Conservation (phyloP, 495 filamentous ascomycete species). For the Podospora sp. region DNA sequence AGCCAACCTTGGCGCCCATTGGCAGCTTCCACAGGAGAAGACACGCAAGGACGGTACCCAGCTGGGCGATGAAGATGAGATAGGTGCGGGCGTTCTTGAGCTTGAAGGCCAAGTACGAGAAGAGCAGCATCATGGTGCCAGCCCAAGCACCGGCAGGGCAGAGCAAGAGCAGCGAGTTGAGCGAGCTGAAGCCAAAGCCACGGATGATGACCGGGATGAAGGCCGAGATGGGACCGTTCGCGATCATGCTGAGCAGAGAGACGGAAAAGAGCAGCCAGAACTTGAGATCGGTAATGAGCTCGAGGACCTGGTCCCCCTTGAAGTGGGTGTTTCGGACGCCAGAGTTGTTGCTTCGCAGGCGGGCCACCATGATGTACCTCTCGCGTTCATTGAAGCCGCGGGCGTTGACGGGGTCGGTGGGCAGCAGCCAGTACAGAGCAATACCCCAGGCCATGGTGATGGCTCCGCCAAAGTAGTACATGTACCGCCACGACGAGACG, state of each 20-base stretch:
- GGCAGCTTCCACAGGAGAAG: constrained; percentile 44
- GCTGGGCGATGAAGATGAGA: constrained; percentile 8
- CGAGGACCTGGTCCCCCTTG: constrained; percentile 51
- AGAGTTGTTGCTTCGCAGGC: constrained; percentile 43
- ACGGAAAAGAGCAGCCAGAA: constrained; percentile 44
- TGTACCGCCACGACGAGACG: constrained; percentile 44
- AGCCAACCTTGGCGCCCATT: constrained; percentile 34
- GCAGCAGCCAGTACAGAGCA: constrained; percentile 42
- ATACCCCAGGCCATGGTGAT: constrained; percentile 46
- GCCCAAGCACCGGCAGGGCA: constrained; percentile 45
- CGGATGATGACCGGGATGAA: constrained; percentile 45
- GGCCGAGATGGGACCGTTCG: constrained; percentile 47
- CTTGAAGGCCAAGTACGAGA: constrained; percentile 40
- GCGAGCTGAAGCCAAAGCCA: constrained; percentile 47
- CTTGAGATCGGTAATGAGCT: constrained; percentile 47
- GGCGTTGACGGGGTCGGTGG: constrained; percentile 43
- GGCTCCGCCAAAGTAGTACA: constrained; percentile 45
- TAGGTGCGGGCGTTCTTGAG: constrained; percentile 8
- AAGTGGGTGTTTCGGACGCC: constrained; percentile 47
- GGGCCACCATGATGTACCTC: constrained; percentile 43
- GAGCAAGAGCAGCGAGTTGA: constrained; percentile 49
- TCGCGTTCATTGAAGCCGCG: constrained; percentile 45
- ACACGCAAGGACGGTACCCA: constrained; percentile 13
- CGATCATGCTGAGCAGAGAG: constrained; percentile 46
- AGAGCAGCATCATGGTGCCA: constrained; percentile 40